Percentiles rank a stretch among this genome's conserved stretches.
Evolutionary conservation across 805 yeast species (phyloP).

Genomic region (Kazachstania taianensis): DNA sequence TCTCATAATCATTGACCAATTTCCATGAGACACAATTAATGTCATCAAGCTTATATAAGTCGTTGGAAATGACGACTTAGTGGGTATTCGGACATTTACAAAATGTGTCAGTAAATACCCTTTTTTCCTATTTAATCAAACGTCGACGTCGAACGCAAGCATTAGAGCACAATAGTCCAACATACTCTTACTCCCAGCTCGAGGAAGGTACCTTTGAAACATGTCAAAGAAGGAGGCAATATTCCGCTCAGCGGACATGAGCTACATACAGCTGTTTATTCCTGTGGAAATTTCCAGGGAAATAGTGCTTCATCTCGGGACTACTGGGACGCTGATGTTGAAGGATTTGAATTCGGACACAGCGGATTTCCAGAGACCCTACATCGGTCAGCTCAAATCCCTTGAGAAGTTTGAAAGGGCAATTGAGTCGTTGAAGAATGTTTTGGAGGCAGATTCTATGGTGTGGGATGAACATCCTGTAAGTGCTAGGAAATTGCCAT

Average conservation of each 20-base stretch:
- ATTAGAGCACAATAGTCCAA: no score
- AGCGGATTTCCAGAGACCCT: slow-evolving; percentile 81
- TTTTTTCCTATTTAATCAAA: no score
- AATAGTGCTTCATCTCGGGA: slow-evolving; percentile 76
- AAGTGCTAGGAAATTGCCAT: no score
- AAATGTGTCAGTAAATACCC: no score
- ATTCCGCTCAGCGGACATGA: slow-evolving; percentile 85
- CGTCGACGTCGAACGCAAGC: no score
- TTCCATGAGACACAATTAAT: no score
- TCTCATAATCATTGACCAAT: no score
- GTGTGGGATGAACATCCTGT: slow-evolving; percentile 28
- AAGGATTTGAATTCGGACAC: slow-evolving; percentile 77
- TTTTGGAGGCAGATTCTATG: slow-evolving; percentile 32
- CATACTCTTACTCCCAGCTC: no score
- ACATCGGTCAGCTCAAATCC: slow-evolving; percentile 74
- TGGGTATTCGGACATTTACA: no score
- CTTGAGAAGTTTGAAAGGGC: slow-evolving; percentile 79
- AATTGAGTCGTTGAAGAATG: slow-evolving; percentile 39
- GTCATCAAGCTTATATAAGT: no score
- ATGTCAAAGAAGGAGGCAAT: slow-evolving; percentile 33
- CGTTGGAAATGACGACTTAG: no score
- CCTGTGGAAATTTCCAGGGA: slow-evolving; percentile 80
- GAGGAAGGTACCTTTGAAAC: no score
- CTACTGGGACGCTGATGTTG: slow-evolving; percentile 75
- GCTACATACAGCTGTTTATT: slow-evolving; percentile 81